Evolutionary conservation across 768 basidiomycete species (phyloP), one percentile per base, ranked within the genome.

Genomic region (Coprinopsis sp.): DNA sequence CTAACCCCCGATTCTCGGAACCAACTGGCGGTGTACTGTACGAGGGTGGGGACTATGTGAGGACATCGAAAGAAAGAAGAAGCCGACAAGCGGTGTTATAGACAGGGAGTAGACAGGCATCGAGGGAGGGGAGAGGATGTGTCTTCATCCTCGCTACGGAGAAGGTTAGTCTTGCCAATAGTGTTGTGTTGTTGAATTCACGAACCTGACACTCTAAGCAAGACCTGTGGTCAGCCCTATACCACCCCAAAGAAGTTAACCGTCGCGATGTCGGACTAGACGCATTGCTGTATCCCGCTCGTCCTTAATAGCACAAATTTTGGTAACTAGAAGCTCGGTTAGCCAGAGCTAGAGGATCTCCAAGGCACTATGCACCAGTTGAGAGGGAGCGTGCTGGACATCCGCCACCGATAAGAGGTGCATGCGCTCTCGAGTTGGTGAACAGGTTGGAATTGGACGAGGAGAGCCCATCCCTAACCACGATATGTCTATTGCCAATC

Each of bases 181-280:
- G 27, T 27, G 37, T 24, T 49, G 16, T 25, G 13, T n/a, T n/a
- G n/a, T n/a, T 30, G 46, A 40, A 11, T 36, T n/a, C 16, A 63
- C 72, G 12, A 28, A 82, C 79, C 81, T 83, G 54, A 85, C 84
- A 54, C 82, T 84, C 84, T 84, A 86, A 1, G 84, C 84, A 12
- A 86, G 62, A 5, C 84, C 84, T 6, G 84, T 86, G 4, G 84
- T 86, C 44, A 86, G 58, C 2, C 84, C 84, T 41, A 85, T 73
- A 2, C 84, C 84, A 1, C 81, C 84, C 38, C 67, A 61, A 46
- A 86, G 63, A 14, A 78, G 47, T 27, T 61, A 64, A 0, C 82
- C 82, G 54, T 86, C 82, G 2, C 82, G 74, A 59, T 85, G 84
- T 22, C 84, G 66, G 1, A 73, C 71, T 25, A 80, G 64, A 29